Evolutionary conservation across 2,329 filamentous ascomycete species (phyloP).

Genomic region (Phialocephala subalpina): DNA sequence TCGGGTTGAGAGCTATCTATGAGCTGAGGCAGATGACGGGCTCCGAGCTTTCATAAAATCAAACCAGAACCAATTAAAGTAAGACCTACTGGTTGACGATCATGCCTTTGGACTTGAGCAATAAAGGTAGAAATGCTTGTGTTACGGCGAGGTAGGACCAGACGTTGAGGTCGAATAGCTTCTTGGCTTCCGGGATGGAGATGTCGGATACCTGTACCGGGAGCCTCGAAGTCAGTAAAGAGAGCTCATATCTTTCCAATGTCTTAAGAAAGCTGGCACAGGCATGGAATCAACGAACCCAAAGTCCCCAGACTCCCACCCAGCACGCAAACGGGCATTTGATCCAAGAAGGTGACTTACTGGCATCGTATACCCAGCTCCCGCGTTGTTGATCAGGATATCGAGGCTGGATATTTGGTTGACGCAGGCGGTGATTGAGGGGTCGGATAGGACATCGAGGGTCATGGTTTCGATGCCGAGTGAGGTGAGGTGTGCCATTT

Average conservation of each 20-base stretch:
- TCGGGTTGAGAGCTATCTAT: too few relatives aligned
- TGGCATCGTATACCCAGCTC: slow-evolving; percentile 45
- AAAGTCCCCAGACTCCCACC: too few relatives aligned
- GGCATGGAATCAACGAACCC: too few relatives aligned
- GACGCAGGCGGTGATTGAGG: slow-evolving; percentile 45
- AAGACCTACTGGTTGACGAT: slow-evolving; percentile 55
- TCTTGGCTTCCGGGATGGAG: slow-evolving; percentile 40
- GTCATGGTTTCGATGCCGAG: slow-evolving; percentile 45
- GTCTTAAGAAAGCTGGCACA: too few relatives aligned
- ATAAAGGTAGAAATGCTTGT: slow-evolving; percentile 44
- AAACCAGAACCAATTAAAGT: too few relatives aligned
- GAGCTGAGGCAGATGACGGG: too few relatives aligned
- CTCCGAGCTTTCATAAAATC: too few relatives aligned
- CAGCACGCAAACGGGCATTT: too few relatives aligned
- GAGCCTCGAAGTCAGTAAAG: too few relatives aligned
- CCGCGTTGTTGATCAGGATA: slow-evolving; percentile 55
- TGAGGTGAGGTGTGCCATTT: slow-evolving; percentile 38
- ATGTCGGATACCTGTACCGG: slow-evolving; percentile 44
- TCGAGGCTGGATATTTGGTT: slow-evolving; percentile 42
- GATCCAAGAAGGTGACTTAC: too few relatives aligned
- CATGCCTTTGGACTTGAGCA: slow-evolving; percentile 45
- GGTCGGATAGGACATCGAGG: slow-evolving; percentile 48
- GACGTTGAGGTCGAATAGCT: slow-evolving; percentile 45
- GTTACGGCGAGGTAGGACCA: slow-evolving; percentile 43
- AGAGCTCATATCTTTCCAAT: too few relatives aligned